A percentile compares a stretch with the other conserved stretches of the same genome.
Conservation (phyloP, 164 flowering plant species). For the Echeveria elegans region DNA sequence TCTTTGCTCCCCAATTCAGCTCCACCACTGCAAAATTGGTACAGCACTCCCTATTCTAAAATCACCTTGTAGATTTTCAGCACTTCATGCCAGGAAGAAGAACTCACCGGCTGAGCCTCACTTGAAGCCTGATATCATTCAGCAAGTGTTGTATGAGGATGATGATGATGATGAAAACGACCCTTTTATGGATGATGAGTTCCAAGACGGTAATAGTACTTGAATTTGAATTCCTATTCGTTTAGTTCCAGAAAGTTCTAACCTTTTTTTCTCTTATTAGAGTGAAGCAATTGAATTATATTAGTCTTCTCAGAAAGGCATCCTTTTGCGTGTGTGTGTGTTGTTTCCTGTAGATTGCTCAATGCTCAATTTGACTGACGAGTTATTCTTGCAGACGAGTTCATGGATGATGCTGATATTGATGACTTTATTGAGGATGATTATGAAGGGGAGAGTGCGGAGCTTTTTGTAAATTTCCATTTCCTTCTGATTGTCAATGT, state of each 20-base stretch:
- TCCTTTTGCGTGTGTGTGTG: too few relatives aligned
- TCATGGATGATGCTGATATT: slow-evolving; percentile 2
- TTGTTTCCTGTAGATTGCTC: too few relatives aligned
- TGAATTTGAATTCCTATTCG: background rate
- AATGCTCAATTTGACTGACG: too few relatives aligned
- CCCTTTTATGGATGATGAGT: background rate
- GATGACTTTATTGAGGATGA: slow-evolving; percentile 3
- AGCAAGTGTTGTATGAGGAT: slow-evolving; percentile 1
- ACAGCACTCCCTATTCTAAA: slow-evolving; percentile 11
- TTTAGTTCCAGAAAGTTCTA: background rate
- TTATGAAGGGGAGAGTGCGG: background rate
- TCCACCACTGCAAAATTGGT: slow-evolving; percentile 13
- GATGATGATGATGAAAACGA: background rate
- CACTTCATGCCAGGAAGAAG: background rate
- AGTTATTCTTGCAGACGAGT: background rate
- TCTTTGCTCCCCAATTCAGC: slow-evolving; percentile 5
- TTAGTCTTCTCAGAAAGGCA: too few relatives aligned
- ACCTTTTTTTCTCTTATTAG: background rate
- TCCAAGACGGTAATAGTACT: background rate
- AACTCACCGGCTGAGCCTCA: background rate
- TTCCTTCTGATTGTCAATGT: background rate
- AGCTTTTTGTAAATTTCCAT: slow-evolving; percentile 4
- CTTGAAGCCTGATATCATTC: slow-evolving; percentile 1
- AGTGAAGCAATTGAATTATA: too few relatives aligned
- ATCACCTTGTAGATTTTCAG: background rate